Evolutionary conservation across 768 basidiomycete species (phyloP).

Genomic region (Sistotremastrum niveocremeum): DNA sequence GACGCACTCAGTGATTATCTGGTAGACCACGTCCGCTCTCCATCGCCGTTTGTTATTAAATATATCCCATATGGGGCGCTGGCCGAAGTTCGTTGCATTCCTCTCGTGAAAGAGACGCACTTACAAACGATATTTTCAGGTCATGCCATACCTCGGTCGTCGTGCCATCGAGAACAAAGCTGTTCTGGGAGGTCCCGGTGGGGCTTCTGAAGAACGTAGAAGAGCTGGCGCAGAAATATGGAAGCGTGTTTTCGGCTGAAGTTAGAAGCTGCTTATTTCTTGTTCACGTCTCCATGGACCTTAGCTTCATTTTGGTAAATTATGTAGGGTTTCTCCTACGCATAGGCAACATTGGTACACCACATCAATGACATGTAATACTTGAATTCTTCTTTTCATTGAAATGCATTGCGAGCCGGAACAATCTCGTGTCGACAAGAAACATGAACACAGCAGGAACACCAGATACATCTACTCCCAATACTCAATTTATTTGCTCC

Average conservation of each 20-base stretch:
- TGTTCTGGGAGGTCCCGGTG: slow-evolving; percentile 55
- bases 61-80: slow-evolving; percentile 69
- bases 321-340: no score
- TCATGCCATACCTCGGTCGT: slow-evolving; percentile 82
- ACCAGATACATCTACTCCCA: no score
- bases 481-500: not conserved
- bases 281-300: no score
- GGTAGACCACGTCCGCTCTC: slow-evolving; percentile 33
- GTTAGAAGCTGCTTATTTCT: not conserved
- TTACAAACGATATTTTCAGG: slow-evolving; percentile 23
- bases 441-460: no score
- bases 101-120: not conserved
- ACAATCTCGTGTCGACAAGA: no score
- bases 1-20: slow-evolving; percentile 68
- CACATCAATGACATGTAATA: no score
- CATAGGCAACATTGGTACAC: no score
- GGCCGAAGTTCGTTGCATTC: slow-evolving; percentile 32
- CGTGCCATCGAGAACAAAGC: slow-evolving; percentile 91
- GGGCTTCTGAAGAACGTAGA: slow-evolving; percentile 46
- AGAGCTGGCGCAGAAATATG: slow-evolving; percentile 42
- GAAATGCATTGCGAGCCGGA: no score
- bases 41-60: slow-evolving; percentile 59
- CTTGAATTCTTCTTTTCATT: no score
- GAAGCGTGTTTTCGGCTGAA: slow-evolving; percentile 22
- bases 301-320: no score